Base-by-base conservation (phyloP, 208 protist genomes). In the Naegleria lovaniensis region DNA sequence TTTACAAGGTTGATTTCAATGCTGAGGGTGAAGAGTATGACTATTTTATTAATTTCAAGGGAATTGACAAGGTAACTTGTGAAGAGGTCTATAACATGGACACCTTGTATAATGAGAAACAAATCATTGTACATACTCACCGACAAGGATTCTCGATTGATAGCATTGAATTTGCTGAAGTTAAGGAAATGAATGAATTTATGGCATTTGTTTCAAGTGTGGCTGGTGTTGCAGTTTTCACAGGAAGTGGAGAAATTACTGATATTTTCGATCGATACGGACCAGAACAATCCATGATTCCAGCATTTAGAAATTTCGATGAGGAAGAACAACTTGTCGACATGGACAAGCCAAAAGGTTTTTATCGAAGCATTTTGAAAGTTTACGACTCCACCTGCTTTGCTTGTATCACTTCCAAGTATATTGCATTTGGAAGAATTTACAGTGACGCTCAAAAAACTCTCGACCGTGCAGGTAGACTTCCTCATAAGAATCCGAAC, bases 1-100 rank as follows among this genome's bases (percentile, higher is more conserved):
- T 79, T 33, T 79, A 79, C 29, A 79, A 79, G 29, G 29, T 79
- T 79, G 67, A 79, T 33, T 79, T 79, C n/a, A 79, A 79, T 79
- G 67, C 36, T 25, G 67, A 79, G 5, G 67, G 67, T 15, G 29
- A 36, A 36, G 67, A 79, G 36, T 79, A 79, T 33, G 67, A 79
- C 9, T 79, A n/a, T 19, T 2, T 9, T 1, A 79, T 79, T 79
- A 36, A 79, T 79, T 79, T 79, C n/a, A 79, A 36, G 29, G 22
- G 22, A 29, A 36, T 79, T 11, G 67, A 79, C 29, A 79, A 36
- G 29, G 9, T 29, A 1, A 25, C 9, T 13, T 79, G 67, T 33
- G 67, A 79, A 79, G 67, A 79, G 36, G 67, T 79, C 9, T 79
- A 79, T 79, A 79, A 79, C n/a, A 79, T 79, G 67, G 67, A 79